Evolutionary conservation across 2,329 filamentous ascomycete species (phyloP).

Genomic region (Stagonosporopsis chrysanthemi): DNA sequence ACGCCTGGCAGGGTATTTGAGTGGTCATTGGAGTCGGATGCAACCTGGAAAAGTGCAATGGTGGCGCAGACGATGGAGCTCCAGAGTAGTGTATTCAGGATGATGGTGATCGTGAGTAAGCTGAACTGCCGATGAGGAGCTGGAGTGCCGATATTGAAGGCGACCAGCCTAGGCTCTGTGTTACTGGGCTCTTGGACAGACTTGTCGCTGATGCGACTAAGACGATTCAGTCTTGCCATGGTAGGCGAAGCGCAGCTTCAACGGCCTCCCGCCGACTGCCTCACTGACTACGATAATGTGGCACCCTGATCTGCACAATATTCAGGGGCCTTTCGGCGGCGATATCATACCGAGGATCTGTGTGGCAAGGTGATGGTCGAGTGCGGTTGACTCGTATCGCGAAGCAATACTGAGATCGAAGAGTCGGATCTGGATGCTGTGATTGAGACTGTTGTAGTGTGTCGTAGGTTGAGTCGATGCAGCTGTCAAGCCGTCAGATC

Average conservation of each 20-base stretch:
- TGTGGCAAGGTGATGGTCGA: not conserved
- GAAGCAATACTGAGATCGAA: not conserved
- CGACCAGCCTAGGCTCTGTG: constrained; percentile 7
- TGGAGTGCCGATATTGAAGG: constrained; percentile 6
- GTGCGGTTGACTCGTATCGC: not conserved
- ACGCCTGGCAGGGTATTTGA: constrained; percentile 42
- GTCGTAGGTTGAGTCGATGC: constrained; percentile 4
- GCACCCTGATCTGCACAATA: not conserved
- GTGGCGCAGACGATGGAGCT: constrained; percentile 40
- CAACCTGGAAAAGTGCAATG: constrained; percentile 42
- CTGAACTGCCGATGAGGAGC: constrained; percentile 42
- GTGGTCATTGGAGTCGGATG: constrained; percentile 35
- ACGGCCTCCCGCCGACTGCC: not conserved
- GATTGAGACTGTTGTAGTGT: not conserved
- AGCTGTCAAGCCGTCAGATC: constrained; percentile 9
- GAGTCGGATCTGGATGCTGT: not conserved
- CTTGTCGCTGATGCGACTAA: constrained; percentile 9
- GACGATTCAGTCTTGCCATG: constrained; percentile 11
- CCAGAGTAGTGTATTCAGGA: constrained; percentile 47
- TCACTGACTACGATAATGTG: not conserved
- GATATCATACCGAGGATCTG: constrained; percentile 1
- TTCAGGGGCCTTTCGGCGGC: not conserved
- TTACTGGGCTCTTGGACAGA: not conserved
- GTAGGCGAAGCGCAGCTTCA: not conserved
- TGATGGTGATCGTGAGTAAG: constrained; percentile 43